Base-by-base conservation (phyloP, 345 rosid species). In the Euclidium syriacum region DNA sequence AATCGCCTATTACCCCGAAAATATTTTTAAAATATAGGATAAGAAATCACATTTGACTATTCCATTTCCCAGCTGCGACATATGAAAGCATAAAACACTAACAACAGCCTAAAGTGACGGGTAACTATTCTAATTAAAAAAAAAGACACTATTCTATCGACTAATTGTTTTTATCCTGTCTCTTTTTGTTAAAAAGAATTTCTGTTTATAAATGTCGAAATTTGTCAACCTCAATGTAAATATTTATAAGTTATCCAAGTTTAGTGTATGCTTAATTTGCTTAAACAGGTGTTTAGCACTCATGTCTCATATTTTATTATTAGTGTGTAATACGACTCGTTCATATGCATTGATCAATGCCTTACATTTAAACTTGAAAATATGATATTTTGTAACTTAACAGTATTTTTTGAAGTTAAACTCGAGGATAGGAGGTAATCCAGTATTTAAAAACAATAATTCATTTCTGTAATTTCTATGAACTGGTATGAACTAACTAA, bases 241-340 rank as follows among this genome's bases (percentile, higher is more conserved):
- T 24, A 17, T 41, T 42, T 51, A 11, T 11, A 33, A 59, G 17
- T 33, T 49, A 51, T 68, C 67, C 17, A 43, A 25, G 17, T 68
- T 41, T 36, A 38, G 27, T 68, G 73, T 24, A 68, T 51, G 17
- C 72, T 40, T n/a, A n/a, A n/a, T n/a, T 67, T 58, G 66, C 65
- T 51, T 68, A 59, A 56, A 41, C 40, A 41, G 22, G 38, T 59
- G 59, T 50, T 58, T 50, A 40, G 22, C 65, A 58, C 52, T 35
- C 41, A 47, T 49, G 42, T 38, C 52, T 16, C 38, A 26, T 27
- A n/a, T 33, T 30, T 58, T 10, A 5, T 5, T 29, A 40, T 33
- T 16, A 40, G 29, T 58, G 48, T 47, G 15, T n/a, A 27, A 50
- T 5, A 29, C 14, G 58, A 49, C 52, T 58, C 22, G 5, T 32